phyloP scores from a whole-genome alignment of 2,329 filamentous ascomycete genomes.

The Fusarium subtropicale region DNA sequence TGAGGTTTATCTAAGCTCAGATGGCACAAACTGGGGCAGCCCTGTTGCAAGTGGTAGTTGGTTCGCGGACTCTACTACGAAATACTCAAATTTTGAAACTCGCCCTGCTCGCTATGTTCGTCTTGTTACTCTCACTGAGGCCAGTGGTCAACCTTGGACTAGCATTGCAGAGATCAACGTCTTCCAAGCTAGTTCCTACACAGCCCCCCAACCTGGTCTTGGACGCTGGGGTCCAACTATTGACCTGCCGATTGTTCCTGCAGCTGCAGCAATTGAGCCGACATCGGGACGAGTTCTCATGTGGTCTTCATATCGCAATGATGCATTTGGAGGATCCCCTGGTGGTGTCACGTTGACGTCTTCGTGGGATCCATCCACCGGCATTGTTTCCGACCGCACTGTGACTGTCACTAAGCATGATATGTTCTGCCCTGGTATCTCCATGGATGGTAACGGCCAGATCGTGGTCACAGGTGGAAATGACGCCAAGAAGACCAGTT shows the following conservation, averaged over 20 bases:
- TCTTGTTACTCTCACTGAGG: slow-evolving; percentile 14
- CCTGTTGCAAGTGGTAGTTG: slow-evolving; percentile 31
- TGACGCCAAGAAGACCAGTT: slow-evolving; percentile 59
- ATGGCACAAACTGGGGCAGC: slow-evolving; percentile 25
- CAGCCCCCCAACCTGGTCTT: not conserved
- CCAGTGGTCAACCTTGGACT: slow-evolving; percentile 17
- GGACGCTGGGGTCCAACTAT: slow-evolving; percentile 32
- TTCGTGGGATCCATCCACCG: slow-evolving; percentile 12
- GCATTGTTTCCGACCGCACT: slow-evolving; percentile 14
- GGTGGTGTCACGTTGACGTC: slow-evolving; percentile 22
- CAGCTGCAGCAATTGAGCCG: slow-evolving; percentile 31
- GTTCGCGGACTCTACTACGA: slow-evolving; percentile 23
- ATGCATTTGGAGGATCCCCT: slow-evolving; percentile 9
- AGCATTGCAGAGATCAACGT: slow-evolving; percentile 37
- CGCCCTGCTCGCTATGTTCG: slow-evolving; percentile 28
- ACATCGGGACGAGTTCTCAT: slow-evolving; percentile 25
- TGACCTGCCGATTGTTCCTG: slow-evolving; percentile 35
- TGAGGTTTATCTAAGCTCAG: slow-evolving; percentile 17
- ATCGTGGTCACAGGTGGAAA: slow-evolving; percentile 67
- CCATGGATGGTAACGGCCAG: slow-evolving; percentile 59
- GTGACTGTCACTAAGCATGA: slow-evolving; percentile 60
- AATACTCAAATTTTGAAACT: slow-evolving; percentile 36
- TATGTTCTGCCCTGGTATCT: slow-evolving; percentile 69
- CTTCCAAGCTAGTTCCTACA: slow-evolving; percentile 20
- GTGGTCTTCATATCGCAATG: slow-evolving; percentile 20